phyloP scores from a whole-genome alignment of 2,329 filamentous ascomycete species.

The Fusarium acutatum region DNA sequence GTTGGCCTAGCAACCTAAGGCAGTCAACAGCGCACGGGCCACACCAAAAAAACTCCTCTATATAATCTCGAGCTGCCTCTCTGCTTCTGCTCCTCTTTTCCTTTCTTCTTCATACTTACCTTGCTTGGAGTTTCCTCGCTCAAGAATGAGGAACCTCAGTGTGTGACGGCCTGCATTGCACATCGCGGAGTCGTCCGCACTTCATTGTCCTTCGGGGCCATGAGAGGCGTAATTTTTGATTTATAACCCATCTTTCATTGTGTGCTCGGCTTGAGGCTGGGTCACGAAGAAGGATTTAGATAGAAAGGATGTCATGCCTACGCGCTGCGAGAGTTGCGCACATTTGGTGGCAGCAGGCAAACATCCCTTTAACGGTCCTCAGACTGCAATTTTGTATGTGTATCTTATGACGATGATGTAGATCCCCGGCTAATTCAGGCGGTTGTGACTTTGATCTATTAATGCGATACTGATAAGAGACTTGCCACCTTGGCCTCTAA shows the following conservation, averaged over 20 bases:
- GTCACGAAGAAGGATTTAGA: constrained; percentile 37
- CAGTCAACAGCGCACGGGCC: constrained; percentile 16
- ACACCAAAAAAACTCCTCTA: constrained; percentile 9
- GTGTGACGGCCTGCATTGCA: constrained; percentile 63
- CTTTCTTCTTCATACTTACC: constrained; percentile 64
- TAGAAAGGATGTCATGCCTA: fast-evolving
- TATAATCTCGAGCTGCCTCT: constrained; percentile 40
- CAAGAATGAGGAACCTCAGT: constrained; percentile 55
- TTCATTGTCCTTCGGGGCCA: constrained; percentile 65
- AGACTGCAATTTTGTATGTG: too few species aligned
- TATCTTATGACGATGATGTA: too few species aligned
- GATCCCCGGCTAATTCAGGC: too few species aligned
- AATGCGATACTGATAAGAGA: too few species aligned
- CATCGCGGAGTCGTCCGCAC: constrained; percentile 59
- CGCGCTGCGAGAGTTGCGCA: background rate
- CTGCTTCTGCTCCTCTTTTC: constrained; percentile 42
- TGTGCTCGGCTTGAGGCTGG: constrained; percentile 48
- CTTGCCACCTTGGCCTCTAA: too few species aligned
- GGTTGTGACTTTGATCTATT: too few species aligned
- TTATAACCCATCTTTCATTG: constrained; percentile 52
- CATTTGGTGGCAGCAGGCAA: too few species aligned
- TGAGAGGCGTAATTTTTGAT: constrained; percentile 65
- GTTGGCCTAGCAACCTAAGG: background rate
- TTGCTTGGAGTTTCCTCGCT: constrained; percentile 56
- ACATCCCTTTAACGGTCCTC: too few species aligned